These are phyloP conservation scores for Scutellaria minor DNA, from an alignment of 257 asterid species.

Conservation along the genomic window DNA sequence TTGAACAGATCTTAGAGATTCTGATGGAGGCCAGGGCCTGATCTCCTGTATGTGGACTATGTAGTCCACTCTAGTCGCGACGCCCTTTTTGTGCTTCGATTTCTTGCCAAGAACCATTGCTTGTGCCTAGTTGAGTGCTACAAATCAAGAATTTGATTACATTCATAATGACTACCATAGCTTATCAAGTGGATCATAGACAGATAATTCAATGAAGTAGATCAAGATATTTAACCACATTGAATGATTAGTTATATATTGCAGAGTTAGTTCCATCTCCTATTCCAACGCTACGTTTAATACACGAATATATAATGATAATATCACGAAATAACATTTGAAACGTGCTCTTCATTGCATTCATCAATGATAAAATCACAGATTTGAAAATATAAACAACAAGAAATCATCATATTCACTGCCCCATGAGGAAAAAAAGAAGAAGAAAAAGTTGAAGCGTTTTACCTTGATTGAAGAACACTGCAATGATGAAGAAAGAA, in stretches of 20 bases:
- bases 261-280: background rate
- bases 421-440: background rate
- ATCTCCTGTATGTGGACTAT: constrained; percentile 61
- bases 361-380: background rate
- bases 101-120: constrained; percentile 87
- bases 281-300: background rate
- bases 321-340: too few relatives aligned
- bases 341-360: background rate
- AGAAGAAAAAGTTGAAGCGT: background rate
- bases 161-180: too few relatives aligned
- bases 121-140: background rate
- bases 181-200: background rate
- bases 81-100: constrained; percentile 61
- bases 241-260: background rate
- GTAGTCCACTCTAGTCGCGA: constrained; percentile 55
- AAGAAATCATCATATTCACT: constrained; percentile 31
- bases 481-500: constrained; percentile 20
- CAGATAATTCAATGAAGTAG: constrained; percentile 9
- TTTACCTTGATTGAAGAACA: constrained; percentile 41
- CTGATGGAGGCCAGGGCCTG: constrained; percentile 91
- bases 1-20: constrained; percentile 64
- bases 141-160: background rate
- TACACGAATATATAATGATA: background rate
- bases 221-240: constrained; percentile 18
- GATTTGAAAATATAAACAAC: constrained; percentile 28